Conservation (phyloP, 2,329 filamentous ascomycete species). For the Alternaria dauci region DNA sequence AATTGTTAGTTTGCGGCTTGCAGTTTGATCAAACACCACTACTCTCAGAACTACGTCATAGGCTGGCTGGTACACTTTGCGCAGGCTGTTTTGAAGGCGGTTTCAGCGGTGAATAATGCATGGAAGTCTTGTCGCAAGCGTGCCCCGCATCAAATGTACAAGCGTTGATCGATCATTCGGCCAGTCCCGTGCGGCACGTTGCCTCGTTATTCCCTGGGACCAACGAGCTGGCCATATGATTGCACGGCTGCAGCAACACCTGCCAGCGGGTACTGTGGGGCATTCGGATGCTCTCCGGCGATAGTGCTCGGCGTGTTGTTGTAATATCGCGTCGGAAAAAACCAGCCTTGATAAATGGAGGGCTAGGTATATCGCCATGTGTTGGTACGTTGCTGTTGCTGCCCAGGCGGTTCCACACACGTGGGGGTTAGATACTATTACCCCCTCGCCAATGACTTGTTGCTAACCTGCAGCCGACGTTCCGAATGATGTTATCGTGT, state of each 20-base stretch:
- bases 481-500: background rate
- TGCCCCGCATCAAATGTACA: constrained; percentile 34
- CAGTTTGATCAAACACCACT: background rate
- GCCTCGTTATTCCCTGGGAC: constrained; percentile 23
- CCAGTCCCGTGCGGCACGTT: constrained; percentile 32
- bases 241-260: constrained; percentile 1
- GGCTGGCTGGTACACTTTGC: background rate
- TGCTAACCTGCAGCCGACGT: background rate
- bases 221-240: constrained; percentile 7
- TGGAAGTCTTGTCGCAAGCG: constrained; percentile 14
- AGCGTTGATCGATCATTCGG: constrained; percentile 34
- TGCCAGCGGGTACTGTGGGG: constrained; percentile 21
- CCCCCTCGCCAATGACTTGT: background rate
- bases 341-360: constrained; percentile 2
- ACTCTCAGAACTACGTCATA: background rate
- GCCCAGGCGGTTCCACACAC: background rate
- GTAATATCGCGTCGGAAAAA: constrained; percentile 14
- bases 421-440: constrained; percentile 4
- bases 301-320: constrained; percentile 24
- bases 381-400: constrained; percentile 13
- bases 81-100: background rate
- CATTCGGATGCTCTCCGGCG: constrained; percentile 22
- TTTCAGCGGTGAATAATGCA: constrained; percentile 2
- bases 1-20: background rate
- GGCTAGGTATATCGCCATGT: constrained; percentile 15